These are phyloP conservation scores for Tephrocybe sp. DNA, from an alignment of 768 basidiomycete genomes.

Conservation along the genomic window DNA sequence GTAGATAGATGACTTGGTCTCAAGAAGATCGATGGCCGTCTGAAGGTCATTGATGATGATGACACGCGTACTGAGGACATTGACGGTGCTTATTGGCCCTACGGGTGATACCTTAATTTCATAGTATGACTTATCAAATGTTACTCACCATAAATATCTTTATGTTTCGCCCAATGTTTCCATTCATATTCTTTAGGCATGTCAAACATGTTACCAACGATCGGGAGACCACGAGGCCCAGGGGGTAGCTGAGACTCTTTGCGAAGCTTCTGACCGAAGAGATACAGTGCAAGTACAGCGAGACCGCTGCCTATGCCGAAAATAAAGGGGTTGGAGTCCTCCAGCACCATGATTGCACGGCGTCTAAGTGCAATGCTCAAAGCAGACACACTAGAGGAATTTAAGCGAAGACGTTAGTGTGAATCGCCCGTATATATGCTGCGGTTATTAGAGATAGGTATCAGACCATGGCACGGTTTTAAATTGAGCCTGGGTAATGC, in stretches of 20 bases:
- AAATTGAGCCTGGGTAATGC: too few relatives aligned
- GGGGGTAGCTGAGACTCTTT: conserved; percentile 28
- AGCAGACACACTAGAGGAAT: not conserved
- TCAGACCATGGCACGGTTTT: too few relatives aligned
- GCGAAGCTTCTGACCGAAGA: conserved; percentile 9
- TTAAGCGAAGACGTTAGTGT: too few relatives aligned
- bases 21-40: conserved; percentile 16
- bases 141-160: conserved; percentile 14
- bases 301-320: conserved; percentile 8
- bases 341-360: conserved; percentile 1
- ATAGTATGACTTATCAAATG: not conserved
- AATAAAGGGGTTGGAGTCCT: conserved; percentile 6
- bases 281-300: conserved; percentile 4
- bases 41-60: conserved; percentile 19
- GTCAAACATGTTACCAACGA: conserved; percentile 43
- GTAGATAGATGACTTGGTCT: conserved; percentile 16
- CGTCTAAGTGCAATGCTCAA: not conserved
- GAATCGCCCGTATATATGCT: not conserved
- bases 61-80: conserved; percentile 12
- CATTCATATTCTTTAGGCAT: conserved; percentile 30
- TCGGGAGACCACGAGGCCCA: conserved; percentile 36
- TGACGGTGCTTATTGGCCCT: conserved; percentile 18
- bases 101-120: not conserved
- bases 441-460: not conserved
- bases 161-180: conserved; percentile 18